These are phyloP conservation scores for Thalassiosira mediterranea DNA, from an alignment of 352 stramenopile genomes.

Conservation along the genomic window DNA sequence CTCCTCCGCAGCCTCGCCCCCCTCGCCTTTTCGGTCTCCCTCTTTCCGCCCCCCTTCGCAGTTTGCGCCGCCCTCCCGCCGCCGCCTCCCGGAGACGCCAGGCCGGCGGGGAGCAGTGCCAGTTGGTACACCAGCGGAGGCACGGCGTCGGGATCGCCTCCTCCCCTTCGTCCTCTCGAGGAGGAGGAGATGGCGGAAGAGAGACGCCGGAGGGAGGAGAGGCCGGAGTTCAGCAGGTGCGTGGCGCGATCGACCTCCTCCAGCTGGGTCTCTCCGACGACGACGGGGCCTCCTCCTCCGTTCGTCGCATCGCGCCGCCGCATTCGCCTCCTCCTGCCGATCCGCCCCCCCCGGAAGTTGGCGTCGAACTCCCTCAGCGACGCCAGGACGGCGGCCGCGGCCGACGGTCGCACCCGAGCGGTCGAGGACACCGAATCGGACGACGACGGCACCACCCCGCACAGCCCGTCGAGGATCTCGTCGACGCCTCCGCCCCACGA, in stretches of 20 bases:
- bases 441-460: not conserved
- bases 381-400: slow-evolving; percentile 26
- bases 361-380: slow-evolving; percentile 44
- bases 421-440: not conserved
- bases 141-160: slow-evolving; percentile 26
- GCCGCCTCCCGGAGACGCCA: not conserved
- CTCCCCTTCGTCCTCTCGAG: not conserved
- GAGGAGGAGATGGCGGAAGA: not conserved
- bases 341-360: not conserved
- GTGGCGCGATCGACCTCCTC: slow-evolving; percentile 37
- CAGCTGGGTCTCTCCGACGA: slow-evolving; percentile 13
- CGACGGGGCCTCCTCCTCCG: not conserved
- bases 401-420: slow-evolving; percentile 2
- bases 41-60: not conserved
- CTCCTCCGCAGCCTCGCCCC: slow-evolving; percentile 26
- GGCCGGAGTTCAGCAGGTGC: slow-evolving; percentile 13
- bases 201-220: slow-evolving; percentile 15
- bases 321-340: slow-evolving; percentile 13
- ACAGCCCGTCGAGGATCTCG: slow-evolving; percentile 40
- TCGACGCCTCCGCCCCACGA: slow-evolving; percentile 4
- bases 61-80: not conserved
- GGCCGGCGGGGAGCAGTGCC: slow-evolving; percentile 24
- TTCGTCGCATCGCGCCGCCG: not conserved
- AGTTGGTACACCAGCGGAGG: slow-evolving; percentile 59
- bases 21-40: slow-evolving; percentile 34